phyloP scores from a whole-genome alignment of 1,284 basidiomycete genomes.

The Sporisorium sorghi region DNA sequence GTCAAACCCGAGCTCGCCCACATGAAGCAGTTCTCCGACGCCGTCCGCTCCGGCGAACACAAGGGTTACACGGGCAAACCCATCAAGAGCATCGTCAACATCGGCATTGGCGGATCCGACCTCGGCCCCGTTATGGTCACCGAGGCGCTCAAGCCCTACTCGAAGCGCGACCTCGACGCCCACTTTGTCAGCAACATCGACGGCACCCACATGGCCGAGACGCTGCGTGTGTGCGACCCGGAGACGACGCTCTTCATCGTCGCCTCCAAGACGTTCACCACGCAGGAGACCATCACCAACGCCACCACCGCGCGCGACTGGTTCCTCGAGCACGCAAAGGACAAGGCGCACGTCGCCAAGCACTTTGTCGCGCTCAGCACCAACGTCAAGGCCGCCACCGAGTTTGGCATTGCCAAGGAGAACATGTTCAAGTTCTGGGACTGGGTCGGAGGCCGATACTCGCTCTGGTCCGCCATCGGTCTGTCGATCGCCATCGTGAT shows the following conservation, averaged over 20 bases:
- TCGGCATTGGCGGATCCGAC: slow-evolving; percentile 98
- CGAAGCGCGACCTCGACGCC: slow-evolving; percentile 85
- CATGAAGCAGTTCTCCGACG: slow-evolving; percentile 89
- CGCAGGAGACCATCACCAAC: slow-evolving; percentile 99
- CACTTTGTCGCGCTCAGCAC: slow-evolving; percentile 98
- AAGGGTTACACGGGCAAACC: slow-evolving; percentile 97
- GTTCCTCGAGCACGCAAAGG: slow-evolving; percentile 83
- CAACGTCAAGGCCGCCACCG: slow-evolving; percentile 91
- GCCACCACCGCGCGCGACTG: slow-evolving; percentile 91
- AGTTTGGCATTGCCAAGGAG: slow-evolving; percentile 89
- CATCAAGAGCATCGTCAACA: slow-evolving; percentile 96
- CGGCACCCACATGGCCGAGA: slow-evolving; percentile 95
- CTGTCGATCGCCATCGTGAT: slow-evolving; percentile 92
- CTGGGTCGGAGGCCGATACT: slow-evolving; percentile 99
- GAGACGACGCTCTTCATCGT: slow-evolving; percentile 97
- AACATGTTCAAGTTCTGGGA: slow-evolving; percentile 99
- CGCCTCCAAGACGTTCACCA: slow-evolving; percentile 98
- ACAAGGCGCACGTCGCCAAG: slow-evolving; percentile 91
- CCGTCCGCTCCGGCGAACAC: slow-evolving; percentile 86
- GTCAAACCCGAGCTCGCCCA: slow-evolving; percentile 87
- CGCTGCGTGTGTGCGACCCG: slow-evolving; percentile 82
- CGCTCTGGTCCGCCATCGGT: slow-evolving; percentile 97
- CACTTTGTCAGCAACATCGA: slow-evolving; percentile 99
- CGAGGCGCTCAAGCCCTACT: slow-evolving; percentile 93
- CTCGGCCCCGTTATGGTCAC: slow-evolving; percentile 98